Conservation (phyloP, 129 eudicot genomes). For the Smallanthus sonchifolius region DNA sequence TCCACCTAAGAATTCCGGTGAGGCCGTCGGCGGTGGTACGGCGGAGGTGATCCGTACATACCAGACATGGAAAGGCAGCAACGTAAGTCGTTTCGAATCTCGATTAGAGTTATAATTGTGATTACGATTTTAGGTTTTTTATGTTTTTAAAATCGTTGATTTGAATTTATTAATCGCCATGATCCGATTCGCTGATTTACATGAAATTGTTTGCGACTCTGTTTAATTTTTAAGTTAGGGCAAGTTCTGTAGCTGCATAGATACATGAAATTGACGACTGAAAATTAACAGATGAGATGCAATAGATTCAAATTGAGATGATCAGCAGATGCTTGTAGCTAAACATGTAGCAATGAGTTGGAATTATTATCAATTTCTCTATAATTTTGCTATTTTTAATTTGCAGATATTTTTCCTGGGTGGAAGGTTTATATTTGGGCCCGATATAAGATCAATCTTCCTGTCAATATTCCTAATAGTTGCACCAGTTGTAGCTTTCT, state of each 20-base stretch:
- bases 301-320: not conserved
- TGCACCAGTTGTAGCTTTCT: constrained; percentile 65
- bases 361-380: not conserved
- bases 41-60: constrained; percentile 41
- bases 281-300: not conserved
- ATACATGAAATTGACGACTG: not conserved
- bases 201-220: not conserved
- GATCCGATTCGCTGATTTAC: constrained; percentile 4
- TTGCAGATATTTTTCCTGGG: constrained; percentile 68
- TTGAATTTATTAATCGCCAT: not conserved
- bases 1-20: constrained; percentile 40
- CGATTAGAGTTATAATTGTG: not conserved
- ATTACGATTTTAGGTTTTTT: constrained; percentile 1
- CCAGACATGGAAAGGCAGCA: constrained; percentile 64
- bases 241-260: not conserved
- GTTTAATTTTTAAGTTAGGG: constrained; percentile 6
- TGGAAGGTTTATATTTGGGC: constrained; percentile 82
- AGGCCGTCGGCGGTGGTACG: constrained; percentile 19
- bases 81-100: constrained; percentile 24
- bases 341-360: not conserved
- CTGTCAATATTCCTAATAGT: constrained; percentile 62
- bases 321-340: not conserved
- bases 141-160: not conserved
- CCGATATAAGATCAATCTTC: constrained; percentile 70
- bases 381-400: not conserved